phyloP scores from a whole-genome alignment of 2,329 filamentous ascomycete genomes.

The Clonostachys solani region DNA sequence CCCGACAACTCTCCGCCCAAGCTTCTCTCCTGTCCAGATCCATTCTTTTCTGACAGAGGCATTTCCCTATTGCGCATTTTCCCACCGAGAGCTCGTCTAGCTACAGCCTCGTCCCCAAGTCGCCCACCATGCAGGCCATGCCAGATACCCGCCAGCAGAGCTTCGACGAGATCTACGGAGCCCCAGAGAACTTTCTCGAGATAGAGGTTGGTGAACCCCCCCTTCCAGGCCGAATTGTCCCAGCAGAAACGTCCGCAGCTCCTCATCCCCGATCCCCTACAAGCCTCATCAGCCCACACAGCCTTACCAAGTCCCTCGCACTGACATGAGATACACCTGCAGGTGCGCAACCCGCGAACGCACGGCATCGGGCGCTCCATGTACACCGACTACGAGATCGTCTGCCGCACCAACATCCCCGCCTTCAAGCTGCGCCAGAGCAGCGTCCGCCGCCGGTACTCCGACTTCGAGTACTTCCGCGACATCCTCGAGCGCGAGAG shows the following conservation, averaged over 20 bases:
- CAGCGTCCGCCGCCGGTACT: conserved; percentile 88
- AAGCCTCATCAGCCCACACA: not conserved
- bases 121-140: conserved; percentile 61
- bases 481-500: conserved; percentile 96
- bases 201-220: conserved; percentile 69
- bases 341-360: conserved; percentile 92
- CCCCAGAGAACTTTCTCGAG: conserved; percentile 97
- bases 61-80: too few relatives aligned
- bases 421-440: conserved; percentile 94
- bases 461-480: conserved; percentile 97
- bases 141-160: conserved; percentile 81
- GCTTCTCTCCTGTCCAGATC: too few relatives aligned
- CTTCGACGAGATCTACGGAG: conserved; percentile 98
- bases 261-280: not conserved
- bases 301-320: not conserved
- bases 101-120: conserved; percentile 22
- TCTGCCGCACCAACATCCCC: conserved; percentile 97
- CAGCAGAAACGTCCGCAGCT: not conserved
- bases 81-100: too few relatives aligned
- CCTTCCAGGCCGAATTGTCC: not conserved
- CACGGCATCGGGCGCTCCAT: conserved; percentile 92
- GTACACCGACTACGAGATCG: conserved; percentile 99
- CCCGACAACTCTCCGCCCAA: too few relatives aligned
- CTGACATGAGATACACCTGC: conserved; percentile 6
- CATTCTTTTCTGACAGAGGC: too few relatives aligned